These are phyloP conservation scores for Silene latifolia DNA, from an alignment of 148 eudicot species.

Conservation along the genomic window DNA sequence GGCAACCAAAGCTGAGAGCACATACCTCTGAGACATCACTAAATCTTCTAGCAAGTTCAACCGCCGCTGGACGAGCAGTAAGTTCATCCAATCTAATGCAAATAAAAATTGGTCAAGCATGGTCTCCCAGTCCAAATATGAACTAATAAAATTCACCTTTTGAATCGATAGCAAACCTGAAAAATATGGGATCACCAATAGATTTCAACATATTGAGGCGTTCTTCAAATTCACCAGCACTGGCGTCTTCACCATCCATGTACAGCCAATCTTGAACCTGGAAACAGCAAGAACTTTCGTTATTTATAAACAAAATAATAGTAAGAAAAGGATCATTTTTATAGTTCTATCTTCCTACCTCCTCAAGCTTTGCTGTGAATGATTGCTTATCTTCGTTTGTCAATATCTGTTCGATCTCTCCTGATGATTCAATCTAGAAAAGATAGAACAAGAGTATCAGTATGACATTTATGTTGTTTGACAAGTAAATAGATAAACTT, in stretches of 20 bases:
- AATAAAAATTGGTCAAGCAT: slow-evolving; percentile 19
- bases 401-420: slow-evolving; percentile 60
- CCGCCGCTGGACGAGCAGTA: slow-evolving; percentile 79
- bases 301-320: not conserved
- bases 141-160: slow-evolving; percentile 1
- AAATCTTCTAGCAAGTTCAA: slow-evolving; percentile 60
- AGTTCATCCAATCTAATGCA: slow-evolving; percentile 67
- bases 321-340: not conserved
- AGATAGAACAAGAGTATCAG: slow-evolving; percentile 11
- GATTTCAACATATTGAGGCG: slow-evolving; percentile 71
- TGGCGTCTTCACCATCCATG: slow-evolving; percentile 98
- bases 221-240: slow-evolving; percentile 74
- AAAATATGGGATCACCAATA: slow-evolving; percentile 92
- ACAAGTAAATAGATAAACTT: not conserved
- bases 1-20: not conserved
- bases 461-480: slow-evolving; percentile 1
- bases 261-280: slow-evolving; percentile 98
- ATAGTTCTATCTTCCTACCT: slow-evolving; percentile 67
- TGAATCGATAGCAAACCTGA: slow-evolving; percentile 49
- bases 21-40: slow-evolving; percentile 68
- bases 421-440: slow-evolving; percentile 64
- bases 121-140: not conserved
- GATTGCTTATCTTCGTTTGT: slow-evolving; percentile 71
- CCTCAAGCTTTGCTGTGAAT: slow-evolving; percentile 74
- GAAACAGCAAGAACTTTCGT: slow-evolving; percentile 13